Conservation (phyloP, 2,329 filamentous ascomycete species). For the Sporothrix dimorphospora region DNA sequence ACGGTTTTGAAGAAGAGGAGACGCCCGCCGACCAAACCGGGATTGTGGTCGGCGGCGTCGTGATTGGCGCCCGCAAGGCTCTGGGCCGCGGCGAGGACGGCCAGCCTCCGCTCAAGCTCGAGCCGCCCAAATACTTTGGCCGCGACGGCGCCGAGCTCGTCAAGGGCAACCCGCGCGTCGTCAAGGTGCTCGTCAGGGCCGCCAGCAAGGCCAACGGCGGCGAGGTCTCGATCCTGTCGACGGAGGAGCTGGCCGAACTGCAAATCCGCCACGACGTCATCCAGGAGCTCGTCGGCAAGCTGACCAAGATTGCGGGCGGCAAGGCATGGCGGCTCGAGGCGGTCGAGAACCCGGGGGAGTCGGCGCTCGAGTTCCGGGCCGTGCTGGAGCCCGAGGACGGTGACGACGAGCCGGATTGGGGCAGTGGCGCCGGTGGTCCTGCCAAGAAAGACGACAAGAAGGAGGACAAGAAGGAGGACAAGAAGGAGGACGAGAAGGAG, state of each 20-base stretch:
- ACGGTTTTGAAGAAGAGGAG: no score
- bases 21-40: conserved; percentile 31
- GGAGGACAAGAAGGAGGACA: neutral
- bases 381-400: conserved; percentile 60
- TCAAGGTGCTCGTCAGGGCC: conserved; percentile 52
- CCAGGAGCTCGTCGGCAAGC: conserved; percentile 67
- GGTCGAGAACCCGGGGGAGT: conserved; percentile 65
- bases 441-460: conserved; percentile 33
- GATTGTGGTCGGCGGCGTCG: conserved; percentile 56
- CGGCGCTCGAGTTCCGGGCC: conserved; percentile 67
- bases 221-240: conserved; percentile 61
- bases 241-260: conserved; percentile 69
- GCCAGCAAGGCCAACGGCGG: conserved; percentile 62
- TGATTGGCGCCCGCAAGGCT: conserved; percentile 55
- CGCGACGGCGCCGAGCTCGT: conserved; percentile 31
- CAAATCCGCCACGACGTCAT: conserved; percentile 69
- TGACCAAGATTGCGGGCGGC: conserved; percentile 70
- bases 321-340: conserved; percentile 81
- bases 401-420: conserved; percentile 25
- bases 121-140: conserved; percentile 49
- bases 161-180: conserved; percentile 34
- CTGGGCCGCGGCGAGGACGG: conserved; percentile 54
- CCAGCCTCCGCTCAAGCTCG: conserved; percentile 50
- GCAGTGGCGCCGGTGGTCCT: conserved; percentile 47
- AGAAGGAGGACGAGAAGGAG: conserved; percentile 29